These are phyloP conservation scores for Aspergillus texensis DNA, from an alignment of 2,329 filamentous ascomycete species.

Conservation along the genomic window DNA sequence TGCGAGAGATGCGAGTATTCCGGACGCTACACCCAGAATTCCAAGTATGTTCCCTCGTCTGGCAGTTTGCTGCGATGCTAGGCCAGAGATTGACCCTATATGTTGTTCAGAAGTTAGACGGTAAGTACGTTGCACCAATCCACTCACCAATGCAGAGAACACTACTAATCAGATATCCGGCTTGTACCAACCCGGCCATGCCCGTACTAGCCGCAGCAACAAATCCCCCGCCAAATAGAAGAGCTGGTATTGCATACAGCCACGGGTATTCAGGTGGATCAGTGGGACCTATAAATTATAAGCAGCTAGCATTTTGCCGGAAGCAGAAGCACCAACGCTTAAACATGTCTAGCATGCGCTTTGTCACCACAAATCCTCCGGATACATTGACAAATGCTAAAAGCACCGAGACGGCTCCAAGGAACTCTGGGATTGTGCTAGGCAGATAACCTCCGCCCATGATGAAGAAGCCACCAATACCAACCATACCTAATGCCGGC, in stretches of 20 bases:
- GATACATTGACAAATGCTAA: slow-evolving; percentile 87
- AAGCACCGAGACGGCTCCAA: slow-evolving; percentile 79
- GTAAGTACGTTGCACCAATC: neutral
- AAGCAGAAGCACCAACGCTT: slow-evolving; percentile 56
- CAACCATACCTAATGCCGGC: slow-evolving; percentile 68
- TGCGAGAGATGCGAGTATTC: slow-evolving; percentile 78
- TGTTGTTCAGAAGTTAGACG: slow-evolving; percentile 1
- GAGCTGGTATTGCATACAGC: slow-evolving; percentile 78
- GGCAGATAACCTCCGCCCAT: slow-evolving; percentile 81
- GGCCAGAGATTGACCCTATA: slow-evolving; percentile 68
- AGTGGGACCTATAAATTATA: slow-evolving; percentile 62
- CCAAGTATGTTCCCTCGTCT: slow-evolving; percentile 84
- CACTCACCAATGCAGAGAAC: slow-evolving; percentile 72
- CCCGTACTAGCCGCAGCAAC: slow-evolving; percentile 78
- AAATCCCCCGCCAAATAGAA: slow-evolving; percentile 79
- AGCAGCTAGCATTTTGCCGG: neutral
- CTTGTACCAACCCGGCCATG: slow-evolving; percentile 81
- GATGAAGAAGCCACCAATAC: slow-evolving; percentile 83
- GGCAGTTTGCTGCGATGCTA: slow-evolving; percentile 81
- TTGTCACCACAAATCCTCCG: slow-evolving; percentile 88
- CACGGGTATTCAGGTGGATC: slow-evolving; percentile 88
- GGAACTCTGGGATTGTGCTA: slow-evolving; percentile 73
- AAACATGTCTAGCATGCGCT: slow-evolving; percentile 93
- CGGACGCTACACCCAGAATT: slow-evolving; percentile 80
- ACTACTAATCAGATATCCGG: slow-evolving; percentile 83